Evolutionary conservation across 2,329 filamentous ascomycete species (phyloP).

Genomic region (Claviceps sp.): DNA sequence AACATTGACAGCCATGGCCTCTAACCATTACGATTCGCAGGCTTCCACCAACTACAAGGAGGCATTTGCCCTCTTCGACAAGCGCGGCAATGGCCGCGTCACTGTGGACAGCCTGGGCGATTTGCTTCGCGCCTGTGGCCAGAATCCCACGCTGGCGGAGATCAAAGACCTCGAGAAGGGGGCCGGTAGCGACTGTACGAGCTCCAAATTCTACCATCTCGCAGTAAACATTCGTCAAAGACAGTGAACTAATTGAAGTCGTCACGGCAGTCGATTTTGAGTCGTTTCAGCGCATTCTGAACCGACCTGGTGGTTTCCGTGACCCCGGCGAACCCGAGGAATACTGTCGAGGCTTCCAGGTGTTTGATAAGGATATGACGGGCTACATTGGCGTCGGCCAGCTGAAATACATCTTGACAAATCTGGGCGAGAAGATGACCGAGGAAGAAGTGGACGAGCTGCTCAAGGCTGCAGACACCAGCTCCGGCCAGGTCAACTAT

Average conservation of each 20-base stretch:
- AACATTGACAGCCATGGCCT: conserved; percentile 23
- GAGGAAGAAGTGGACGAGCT: conserved; percentile 98
- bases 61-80: conserved; percentile 98
- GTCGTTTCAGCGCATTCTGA: conserved; percentile 90
- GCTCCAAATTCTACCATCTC: conserved; percentile 24
- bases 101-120: conserved; percentile 78
- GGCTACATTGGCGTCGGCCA: conserved; percentile 97
- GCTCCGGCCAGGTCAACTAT: conserved; percentile 94
- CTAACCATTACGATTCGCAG: conserved; percentile 44
- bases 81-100: conserved; percentile 92
- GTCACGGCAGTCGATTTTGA: conserved; percentile 82
- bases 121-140: conserved; percentile 87
- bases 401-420: conserved; percentile 94
- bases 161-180: conserved; percentile 86
- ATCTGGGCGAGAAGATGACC: conserved; percentile 97
- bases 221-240: background rate
- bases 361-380: conserved; percentile 98
- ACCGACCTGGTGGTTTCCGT: conserved; percentile 94
- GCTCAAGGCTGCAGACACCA: conserved; percentile 94
- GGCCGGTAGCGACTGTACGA: conserved; percentile 74
- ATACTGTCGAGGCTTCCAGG: conserved; percentile 97
- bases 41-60: conserved; percentile 98
- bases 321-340: conserved; percentile 96
- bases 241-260: background rate
- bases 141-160: conserved; percentile 92